A percentile compares a stretch with the other conserved stretches of the same genome.
Evolutionary conservation across 495 filamentous ascomycete species (phyloP).

Genomic region (Tuber brumale): DNA sequence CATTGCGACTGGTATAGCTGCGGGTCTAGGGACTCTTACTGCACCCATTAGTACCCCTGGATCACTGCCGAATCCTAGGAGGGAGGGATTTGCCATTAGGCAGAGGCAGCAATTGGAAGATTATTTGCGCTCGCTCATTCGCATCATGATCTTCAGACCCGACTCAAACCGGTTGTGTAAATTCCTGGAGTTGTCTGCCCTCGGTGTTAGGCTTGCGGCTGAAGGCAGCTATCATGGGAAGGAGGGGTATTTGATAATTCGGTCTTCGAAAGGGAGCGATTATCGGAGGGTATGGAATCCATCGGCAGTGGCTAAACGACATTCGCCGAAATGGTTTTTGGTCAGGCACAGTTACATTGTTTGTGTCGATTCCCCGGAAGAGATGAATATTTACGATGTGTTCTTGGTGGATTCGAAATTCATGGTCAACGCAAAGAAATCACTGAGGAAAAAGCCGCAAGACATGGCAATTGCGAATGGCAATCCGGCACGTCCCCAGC

Average conservation of each 20-base stretch:
- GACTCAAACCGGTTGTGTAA: slow-evolving; percentile 95
- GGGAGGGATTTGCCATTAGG: slow-evolving; percentile 56
- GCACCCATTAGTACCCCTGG: slow-evolving; percentile 44
- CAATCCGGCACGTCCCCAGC: slow-evolving; percentile 59
- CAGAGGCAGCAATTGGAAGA: slow-evolving; percentile 81
- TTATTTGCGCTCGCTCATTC: slow-evolving; percentile 91
- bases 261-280: slow-evolving; percentile 84
- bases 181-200: slow-evolving; percentile 88
- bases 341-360: slow-evolving; percentile 97
- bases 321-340: slow-evolving; percentile 92
- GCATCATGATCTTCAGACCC: slow-evolving; percentile 88
- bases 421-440: slow-evolving; percentile 61
- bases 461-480: slow-evolving; percentile 41
- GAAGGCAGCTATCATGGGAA: slow-evolving; percentile 97
- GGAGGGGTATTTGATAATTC: slow-evolving; percentile 87
- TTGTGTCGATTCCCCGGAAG: slow-evolving; percentile 94
- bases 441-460: slow-evolving; percentile 50
- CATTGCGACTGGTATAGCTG: slow-evolving; percentile 42
- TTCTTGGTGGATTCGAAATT: slow-evolving; percentile 88
- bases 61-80: slow-evolving; percentile 42
- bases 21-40: slow-evolving; percentile 45
- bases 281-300: slow-evolving; percentile 76
- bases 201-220: slow-evolving; percentile 89
- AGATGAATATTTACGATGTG: slow-evolving; percentile 98
- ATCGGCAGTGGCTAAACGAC: slow-evolving; percentile 64